phyloP scores from a whole-genome alignment of 225 moss, liverwort and hornwort species.

The Bryum argenteum region DNA sequence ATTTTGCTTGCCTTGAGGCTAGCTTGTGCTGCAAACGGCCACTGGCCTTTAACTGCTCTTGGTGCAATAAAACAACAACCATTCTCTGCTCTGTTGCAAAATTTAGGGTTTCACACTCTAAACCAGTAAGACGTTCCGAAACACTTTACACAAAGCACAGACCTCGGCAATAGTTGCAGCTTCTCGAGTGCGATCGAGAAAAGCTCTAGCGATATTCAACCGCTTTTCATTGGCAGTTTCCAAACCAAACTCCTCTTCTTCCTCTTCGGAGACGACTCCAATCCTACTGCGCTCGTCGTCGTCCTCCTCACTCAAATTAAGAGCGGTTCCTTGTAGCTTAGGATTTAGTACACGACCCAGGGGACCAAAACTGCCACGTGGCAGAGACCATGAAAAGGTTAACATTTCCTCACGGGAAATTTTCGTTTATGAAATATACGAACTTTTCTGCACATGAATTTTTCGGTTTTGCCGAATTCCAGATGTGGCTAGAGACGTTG shows the following conservation, averaged over 20 bases:
- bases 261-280: constrained; percentile 41
- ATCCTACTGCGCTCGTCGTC: constrained; percentile 59
- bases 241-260: constrained; percentile 49
- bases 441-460: no score
- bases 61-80: constrained; percentile 87
- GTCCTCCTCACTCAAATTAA: constrained; percentile 75
- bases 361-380: no score
- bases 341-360: no score
- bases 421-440: no score
- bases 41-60: constrained; percentile 91
- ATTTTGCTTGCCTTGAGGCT: constrained; percentile 62
- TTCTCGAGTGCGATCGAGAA: constrained; percentile 74
- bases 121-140: not conserved
- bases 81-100: no score
- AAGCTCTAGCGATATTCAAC: constrained; percentile 85
- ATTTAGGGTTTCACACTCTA: not conserved
- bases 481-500: no score
- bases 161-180: constrained; percentile 61
- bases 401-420: no score
- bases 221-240: constrained; percentile 95
- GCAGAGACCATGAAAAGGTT: no score
- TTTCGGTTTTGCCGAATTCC: no score
- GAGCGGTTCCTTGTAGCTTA: no score
- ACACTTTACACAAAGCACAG: constrained; percentile 15
- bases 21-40: constrained; percentile 86